Evolutionary conservation across 768 basidiomycete species (phyloP).

Genomic region (Russula abietina): DNA sequence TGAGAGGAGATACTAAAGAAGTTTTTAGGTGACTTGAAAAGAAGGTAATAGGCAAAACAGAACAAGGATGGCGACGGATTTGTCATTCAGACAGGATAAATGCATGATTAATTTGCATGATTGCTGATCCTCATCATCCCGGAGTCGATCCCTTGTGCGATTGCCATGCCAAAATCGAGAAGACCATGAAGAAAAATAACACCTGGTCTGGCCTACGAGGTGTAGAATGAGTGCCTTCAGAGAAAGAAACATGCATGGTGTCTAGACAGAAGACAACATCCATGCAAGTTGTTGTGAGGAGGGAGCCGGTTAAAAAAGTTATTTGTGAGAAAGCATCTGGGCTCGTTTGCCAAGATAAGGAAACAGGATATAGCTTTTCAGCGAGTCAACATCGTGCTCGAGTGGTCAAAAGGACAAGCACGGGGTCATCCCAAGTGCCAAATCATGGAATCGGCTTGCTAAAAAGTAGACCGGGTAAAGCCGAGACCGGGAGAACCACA

Average conservation of each 20-base stretch:
- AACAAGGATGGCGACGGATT: background rate
- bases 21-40: background rate
- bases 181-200: background rate
- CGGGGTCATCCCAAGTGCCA: background rate
- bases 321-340: background rate
- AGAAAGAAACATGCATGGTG: background rate
- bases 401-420: constrained; percentile 10
- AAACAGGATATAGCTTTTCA: background rate
- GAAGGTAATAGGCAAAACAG: background rate
- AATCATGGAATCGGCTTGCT: background rate
- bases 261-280: background rate
- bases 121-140: background rate
- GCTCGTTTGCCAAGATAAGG: background rate
- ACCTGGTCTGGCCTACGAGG: background rate
- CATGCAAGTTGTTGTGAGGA: background rate
- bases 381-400: background rate
- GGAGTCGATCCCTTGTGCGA: background rate
- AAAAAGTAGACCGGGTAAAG: background rate
- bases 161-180: background rate
- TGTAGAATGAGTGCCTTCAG: background rate
- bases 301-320: background rate
- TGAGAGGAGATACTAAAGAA: background rate
- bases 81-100: background rate
- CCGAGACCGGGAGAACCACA: background rate
- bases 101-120: background rate